Base-by-base conservation (phyloP, 345 rosid genomes). In the Lepidium didymum region DNA sequence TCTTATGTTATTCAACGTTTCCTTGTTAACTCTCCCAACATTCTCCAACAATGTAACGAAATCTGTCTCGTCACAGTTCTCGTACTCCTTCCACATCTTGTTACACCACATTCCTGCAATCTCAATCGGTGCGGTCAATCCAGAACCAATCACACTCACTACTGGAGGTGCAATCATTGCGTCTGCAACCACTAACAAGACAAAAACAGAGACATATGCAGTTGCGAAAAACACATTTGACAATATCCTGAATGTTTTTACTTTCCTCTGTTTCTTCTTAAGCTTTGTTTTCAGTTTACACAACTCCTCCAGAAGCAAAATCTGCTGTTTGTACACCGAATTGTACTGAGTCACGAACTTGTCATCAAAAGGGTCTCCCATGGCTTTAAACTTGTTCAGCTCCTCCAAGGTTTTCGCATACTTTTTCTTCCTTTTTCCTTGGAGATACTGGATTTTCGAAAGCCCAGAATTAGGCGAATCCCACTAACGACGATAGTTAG, bases 141-240 rank as follows among this genome's bases (percentile, higher is more conserved):
- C 96, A 66, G 82, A 77, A 0, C 85, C 87, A 44, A 88, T 38
- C 12, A 87, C 90, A 25, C 77, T 77, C 8, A 80, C 52, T 8
- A 87, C 67, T 10, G 88, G 85, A 0, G 96, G 91, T 16, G 86
- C 86, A 5, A 84, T 78, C 64, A 86, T 38, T 3, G 91, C 85
- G 55, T 86, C 96, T 46, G 90, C 87, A 65, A 83, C 90, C 13
- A 91, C 93, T 0, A 96, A 85, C 64, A 88, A 73, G 42, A 88
- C 78, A 66, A 88, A 35, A 7, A 84, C 86, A 16, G 93, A 79
- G 12, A 91, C 83, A 12, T 84, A 82, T 7, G 83, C 80, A 2
- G 91, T 60, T 7, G 75, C 86, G 40, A 91, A 88, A 60, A 91
- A 53, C 40, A 83, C 85, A 27, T 88, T 87, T 0, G 96, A 74